Evolutionary conservation across 805 yeast species (phyloP).

Genomic region (Nakazawaea ishiwadae): DNA sequence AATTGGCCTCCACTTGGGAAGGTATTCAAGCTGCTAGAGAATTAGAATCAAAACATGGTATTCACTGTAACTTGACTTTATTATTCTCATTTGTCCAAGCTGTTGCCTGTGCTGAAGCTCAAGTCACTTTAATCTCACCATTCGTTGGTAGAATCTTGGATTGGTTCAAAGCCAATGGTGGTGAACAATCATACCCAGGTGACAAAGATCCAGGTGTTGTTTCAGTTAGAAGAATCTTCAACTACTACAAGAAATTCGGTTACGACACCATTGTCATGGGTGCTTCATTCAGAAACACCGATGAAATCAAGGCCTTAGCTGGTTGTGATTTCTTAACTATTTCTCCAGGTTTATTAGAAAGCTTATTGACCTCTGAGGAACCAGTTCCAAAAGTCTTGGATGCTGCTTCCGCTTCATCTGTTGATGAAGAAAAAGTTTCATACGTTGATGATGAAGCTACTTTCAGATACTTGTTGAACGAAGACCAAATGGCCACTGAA

Average conservation of each 20-base stretch:
- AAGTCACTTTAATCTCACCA: slow-evolving; percentile 94
- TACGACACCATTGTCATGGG: slow-evolving; percentile 99
- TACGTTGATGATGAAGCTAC: slow-evolving; percentile 81
- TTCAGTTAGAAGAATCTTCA: slow-evolving; percentile 84
- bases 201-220: slow-evolving; percentile 94
- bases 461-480: slow-evolving; percentile 89
- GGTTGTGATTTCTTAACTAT: slow-evolving; percentile 97
- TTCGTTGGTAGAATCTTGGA: slow-evolving; percentile 98
- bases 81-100: slow-evolving; percentile 96
- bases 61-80: slow-evolving; percentile 93
- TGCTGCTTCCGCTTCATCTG: slow-evolving; percentile 53
- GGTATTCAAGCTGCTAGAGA: slow-evolving; percentile 99
- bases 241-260: slow-evolving; percentile 96
- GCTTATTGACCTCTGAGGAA: slow-evolving; percentile 72
- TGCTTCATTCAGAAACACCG: slow-evolving; percentile 97
- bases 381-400: slow-evolving; percentile 80
- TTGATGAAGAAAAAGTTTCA: slow-evolving; percentile 63
- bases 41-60: slow-evolving; percentile 83
- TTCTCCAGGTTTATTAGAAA: slow-evolving; percentile 88
- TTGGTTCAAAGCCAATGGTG: slow-evolving; percentile 94
- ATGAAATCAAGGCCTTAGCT: slow-evolving; percentile 93
- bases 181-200: slow-evolving; percentile 67
- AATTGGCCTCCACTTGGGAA: slow-evolving; percentile 98
- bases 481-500: slow-evolving; percentile 98
- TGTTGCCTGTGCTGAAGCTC: slow-evolving; percentile 98